Conservation (phyloP, 306 rosid genomes). For the Citrullus amarus region DNA sequence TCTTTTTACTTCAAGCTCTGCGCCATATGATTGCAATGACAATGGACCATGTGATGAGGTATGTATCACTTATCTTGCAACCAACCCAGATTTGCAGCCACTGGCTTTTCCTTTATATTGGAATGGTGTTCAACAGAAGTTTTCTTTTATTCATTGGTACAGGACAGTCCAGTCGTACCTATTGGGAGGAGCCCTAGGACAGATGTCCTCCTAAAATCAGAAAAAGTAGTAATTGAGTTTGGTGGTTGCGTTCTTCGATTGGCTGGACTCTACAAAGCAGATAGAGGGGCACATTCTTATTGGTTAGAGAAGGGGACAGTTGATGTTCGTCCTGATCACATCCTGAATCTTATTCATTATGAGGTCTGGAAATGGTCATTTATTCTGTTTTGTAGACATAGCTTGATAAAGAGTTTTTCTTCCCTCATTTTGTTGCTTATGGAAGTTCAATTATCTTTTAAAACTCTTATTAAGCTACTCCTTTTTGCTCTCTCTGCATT, state of each 20-base stretch:
- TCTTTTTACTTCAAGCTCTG: constrained; percentile 86
- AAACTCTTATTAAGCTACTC: background rate
- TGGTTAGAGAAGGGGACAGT: constrained; percentile 80
- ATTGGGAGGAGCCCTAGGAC: constrained; percentile 85
- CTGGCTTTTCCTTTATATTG: background rate
- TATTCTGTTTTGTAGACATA: background rate
- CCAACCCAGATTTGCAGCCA: background rate
- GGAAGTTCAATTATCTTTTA: background rate
- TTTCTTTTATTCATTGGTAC: constrained; percentile 15
- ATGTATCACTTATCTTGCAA: constrained; percentile 15
- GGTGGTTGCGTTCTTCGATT: constrained; percentile 82
- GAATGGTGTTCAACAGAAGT: background rate
- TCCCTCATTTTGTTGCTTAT: background rate
- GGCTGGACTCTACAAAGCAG: constrained; percentile 86
- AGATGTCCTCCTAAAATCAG: constrained; percentile 77
- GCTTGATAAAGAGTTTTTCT: background rate
- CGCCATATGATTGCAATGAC: constrained; percentile 71
- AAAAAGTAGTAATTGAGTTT: constrained; percentile 54
- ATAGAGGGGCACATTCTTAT: constrained; percentile 72
- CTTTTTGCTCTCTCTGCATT: background rate
- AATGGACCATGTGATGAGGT: constrained; percentile 92
- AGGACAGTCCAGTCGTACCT: constrained; percentile 80
- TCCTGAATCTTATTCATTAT: constrained; percentile 85
- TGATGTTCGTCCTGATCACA: constrained; percentile 69
- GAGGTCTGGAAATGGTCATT: constrained; percentile 50